Conservation (phyloP, 139 green algal species). For the Chlorella sorokiniana region DNA sequence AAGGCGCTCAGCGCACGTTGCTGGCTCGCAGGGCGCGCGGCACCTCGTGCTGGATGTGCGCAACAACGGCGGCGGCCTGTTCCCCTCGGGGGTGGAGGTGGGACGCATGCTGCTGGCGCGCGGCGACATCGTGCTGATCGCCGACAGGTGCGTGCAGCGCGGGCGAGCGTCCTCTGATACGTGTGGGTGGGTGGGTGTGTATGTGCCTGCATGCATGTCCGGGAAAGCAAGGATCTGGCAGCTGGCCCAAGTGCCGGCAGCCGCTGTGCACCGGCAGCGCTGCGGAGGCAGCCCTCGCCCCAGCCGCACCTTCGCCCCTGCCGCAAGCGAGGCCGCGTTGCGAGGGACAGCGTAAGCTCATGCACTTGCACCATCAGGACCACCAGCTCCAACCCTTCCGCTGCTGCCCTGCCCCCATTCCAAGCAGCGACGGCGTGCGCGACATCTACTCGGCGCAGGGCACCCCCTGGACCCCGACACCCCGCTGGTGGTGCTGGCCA, state of each 20-base stretch:
- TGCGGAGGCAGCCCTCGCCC: no score
- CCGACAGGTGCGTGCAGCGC: conserved; percentile 63
- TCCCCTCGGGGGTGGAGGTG: conserved; percentile 91
- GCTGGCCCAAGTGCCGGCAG: no score
- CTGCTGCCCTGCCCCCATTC: background rate
- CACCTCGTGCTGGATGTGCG: conserved; percentile 87
- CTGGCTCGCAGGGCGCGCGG: conserved; percentile 11
- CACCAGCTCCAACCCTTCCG: background rate
- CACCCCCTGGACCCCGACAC: conserved; percentile 45
- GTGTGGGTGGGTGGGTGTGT: background rate
- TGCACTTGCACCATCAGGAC: background rate
- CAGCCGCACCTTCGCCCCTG: no score
- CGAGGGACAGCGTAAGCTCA: no score
- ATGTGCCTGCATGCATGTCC: no score
- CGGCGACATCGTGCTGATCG: conserved; percentile 94
- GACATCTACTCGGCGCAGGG: conserved; percentile 89
- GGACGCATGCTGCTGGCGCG: conserved; percentile 75
- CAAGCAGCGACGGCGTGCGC: conserved; percentile 66
- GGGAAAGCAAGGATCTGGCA: no score
- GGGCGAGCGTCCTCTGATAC: background rate
- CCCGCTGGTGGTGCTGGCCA: conserved; percentile 88
- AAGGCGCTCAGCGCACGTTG: background rate
- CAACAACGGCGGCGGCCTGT: conserved; percentile 94
- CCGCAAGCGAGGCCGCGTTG: no score
- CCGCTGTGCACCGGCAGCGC: no score